Evolutionary conservation across 352 stramenopile species (phyloP).

Genomic region (Globisporangium solare): DNA sequence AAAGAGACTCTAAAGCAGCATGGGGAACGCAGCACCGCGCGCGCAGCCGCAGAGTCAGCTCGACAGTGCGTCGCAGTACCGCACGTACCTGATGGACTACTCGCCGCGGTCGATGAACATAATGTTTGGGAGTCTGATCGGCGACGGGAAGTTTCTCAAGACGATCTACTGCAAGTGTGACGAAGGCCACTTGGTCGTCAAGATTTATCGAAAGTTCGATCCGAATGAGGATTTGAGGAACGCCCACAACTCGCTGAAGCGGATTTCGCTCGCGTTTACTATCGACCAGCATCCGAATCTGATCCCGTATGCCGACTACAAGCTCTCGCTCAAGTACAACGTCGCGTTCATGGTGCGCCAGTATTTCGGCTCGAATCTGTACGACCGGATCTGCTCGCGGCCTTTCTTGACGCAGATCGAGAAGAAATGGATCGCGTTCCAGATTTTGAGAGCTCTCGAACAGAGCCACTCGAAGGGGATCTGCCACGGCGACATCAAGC

Average conservation of each 20-base stretch:
- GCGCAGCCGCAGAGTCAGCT: constrained; percentile 70
- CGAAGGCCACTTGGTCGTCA: constrained; percentile 80
- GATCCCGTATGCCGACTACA: constrained; percentile 78
- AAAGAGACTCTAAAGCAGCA: constrained; percentile 11
- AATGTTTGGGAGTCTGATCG: constrained; percentile 82
- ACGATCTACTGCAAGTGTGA: constrained; percentile 86
- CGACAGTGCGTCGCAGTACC: constrained; percentile 83
- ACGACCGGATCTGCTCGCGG: constrained; percentile 94
- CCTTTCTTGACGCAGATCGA: constrained; percentile 94
- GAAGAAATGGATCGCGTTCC: constrained; percentile 97
- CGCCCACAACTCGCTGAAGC: constrained; percentile 49
- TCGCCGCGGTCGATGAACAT: constrained; percentile 79
- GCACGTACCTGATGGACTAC: constrained; percentile 87
- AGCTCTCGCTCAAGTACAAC: constrained; percentile 74
- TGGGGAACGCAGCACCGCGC: constrained; percentile 82
- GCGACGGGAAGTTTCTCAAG: constrained; percentile 89
- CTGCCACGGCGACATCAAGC: constrained; percentile 97
- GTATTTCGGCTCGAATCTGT: constrained; percentile 95
- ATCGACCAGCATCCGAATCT: constrained; percentile 77
- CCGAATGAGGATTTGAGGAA: constrained; percentile 57
- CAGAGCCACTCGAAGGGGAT: constrained; percentile 91
- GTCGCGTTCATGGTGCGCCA: constrained; percentile 94
- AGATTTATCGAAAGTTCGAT: constrained; percentile 87
- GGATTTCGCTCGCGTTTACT: constrained; percentile 49
- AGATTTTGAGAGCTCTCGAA: constrained; percentile 93